A percentile compares a stretch with the other conserved stretches of the same genome.
Evolutionary conservation across 306 rosid genomes (phyloP).

Genomic region (Aeschynomene evenia): DNA sequence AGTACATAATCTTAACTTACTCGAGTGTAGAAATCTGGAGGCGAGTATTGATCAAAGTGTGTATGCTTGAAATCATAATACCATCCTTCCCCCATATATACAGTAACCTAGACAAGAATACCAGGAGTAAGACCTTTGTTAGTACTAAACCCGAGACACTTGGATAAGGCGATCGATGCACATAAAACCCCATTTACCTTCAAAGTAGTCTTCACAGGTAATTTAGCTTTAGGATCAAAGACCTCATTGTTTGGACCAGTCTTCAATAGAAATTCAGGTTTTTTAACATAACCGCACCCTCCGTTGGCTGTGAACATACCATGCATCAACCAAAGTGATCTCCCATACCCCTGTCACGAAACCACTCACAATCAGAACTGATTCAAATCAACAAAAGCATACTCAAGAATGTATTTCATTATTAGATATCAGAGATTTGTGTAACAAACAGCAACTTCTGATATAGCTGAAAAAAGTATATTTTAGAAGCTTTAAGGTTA

Average conservation of each 20-base stretch:
- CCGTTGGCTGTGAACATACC: constrained; percentile 98
- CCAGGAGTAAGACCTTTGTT: constrained; percentile 26
- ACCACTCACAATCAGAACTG: constrained; percentile 20
- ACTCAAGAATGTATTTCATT: neutral
- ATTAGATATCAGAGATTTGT: neutral
- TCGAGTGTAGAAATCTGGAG: constrained; percentile 96
- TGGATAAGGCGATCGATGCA: neutral
- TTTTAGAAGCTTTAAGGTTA: neutral
- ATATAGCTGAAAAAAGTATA: neutral
- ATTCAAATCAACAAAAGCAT: neutral
- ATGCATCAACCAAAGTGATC: constrained; percentile 97
- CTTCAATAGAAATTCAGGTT: constrained; percentile 73
- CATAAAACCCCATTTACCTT: constrained; percentile 52
- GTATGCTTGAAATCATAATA: constrained; percentile 73
- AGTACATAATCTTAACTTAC: constrained; percentile 47
- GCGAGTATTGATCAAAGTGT: constrained; percentile 89
- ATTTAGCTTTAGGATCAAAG: constrained; percentile 66
- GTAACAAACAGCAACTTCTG: neutral
- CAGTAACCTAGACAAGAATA: constrained; percentile 61
- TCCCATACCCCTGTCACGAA: constrained; percentile 78
- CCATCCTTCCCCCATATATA: constrained; percentile 99
- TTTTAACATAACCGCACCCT: constrained; percentile 90
- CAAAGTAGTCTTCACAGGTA: constrained; percentile 65
- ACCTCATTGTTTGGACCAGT: constrained; percentile 53
- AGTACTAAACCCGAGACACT: constrained; percentile 7